Base-by-base conservation (phyloP, 306 rosid genomes). In the Neltuma alba region DNA sequence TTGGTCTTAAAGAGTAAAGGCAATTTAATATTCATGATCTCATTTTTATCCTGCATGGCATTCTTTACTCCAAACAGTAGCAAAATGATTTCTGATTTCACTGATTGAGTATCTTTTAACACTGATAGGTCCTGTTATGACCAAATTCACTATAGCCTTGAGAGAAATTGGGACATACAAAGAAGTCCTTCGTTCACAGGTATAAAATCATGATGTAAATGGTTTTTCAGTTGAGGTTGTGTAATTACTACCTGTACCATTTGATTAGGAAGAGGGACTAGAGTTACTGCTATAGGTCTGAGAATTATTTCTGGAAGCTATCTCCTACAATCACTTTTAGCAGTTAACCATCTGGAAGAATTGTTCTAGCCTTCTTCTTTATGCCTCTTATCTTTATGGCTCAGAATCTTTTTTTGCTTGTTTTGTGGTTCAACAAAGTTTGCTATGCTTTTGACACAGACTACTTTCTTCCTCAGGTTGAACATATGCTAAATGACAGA, bases 181-280 rank as follows among this genome's bases (percentile, higher is more conserved):
- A 87, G 99, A 96, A 87, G 99, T 96, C 61, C 98, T 96, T 81
- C 97, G 99, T 15, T 96, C 99, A 72, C 98, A 96, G 99, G 99
- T 96, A 80, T 79, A 27, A 31, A 47, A 38, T 80, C 80, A 52
- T 70, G 62, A 57, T 71, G 21, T 18, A 48, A 65, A 60, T 83
- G 20, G 66, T 78, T 70, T 74, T 83, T 61, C 28, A 7, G 27
- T 68, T 21, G n/a, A 25, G 23, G 18, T 25, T 33, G 34, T 73
- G 28, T 41, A 30, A 54, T 42, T 31, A 72, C 47, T 23, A 48
- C 31, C 65, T 54, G 66, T 63, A 62, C 57, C 27, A 54, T 31
- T 31, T 74, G 55, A 74, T 34, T 77, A 70, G 60, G 75, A 50
- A 66, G 33, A 57, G 57, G 77, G 78, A 38, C 33, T 72, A 52